Evolutionary conservation across 164 flowering plant species (phyloP).

Genomic region (Nymphaea thermarum): DNA sequence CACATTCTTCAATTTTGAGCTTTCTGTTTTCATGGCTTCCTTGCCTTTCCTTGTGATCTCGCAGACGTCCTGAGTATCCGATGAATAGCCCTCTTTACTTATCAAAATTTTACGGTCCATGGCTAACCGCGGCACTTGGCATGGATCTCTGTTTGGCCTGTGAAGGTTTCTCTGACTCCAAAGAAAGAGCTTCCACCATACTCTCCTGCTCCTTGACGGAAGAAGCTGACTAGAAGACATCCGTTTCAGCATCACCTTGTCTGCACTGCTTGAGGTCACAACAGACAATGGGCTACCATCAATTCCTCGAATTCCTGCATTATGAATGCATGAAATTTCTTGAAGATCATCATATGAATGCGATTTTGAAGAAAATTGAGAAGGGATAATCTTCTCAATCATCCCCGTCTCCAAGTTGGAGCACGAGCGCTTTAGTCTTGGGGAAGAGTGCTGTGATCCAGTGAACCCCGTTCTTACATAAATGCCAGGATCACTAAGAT

Average conservation of each 20-base stretch:
- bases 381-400: slow-evolving; percentile 23
- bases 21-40: background rate
- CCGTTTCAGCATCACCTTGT: slow-evolving; percentile 79
- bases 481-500: slow-evolving; percentile 82
- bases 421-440: slow-evolving; percentile 73
- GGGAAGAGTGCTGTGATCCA: slow-evolving; percentile 26
- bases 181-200: slow-evolving; percentile 94
- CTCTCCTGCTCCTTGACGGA: slow-evolving; percentile 66
- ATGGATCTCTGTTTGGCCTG: slow-evolving; percentile 15
- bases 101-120: slow-evolving; percentile 14
- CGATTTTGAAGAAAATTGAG: slow-evolving; percentile 30
- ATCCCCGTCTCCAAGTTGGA: slow-evolving; percentile 51
- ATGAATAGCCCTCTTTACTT: slow-evolving; percentile 67
- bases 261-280: slow-evolving; percentile 55
- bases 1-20: background rate
- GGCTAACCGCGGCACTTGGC: slow-evolving; percentile 2
- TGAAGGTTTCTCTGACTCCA: slow-evolving; percentile 88
- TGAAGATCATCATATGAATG: slow-evolving; percentile 46
- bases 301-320: slow-evolving; percentile 12
- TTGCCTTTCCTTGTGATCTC: background rate
- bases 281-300: slow-evolving; percentile 46
- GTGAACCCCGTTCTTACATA: slow-evolving; percentile 28
- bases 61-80: slow-evolving; percentile 67
- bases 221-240: slow-evolving; percentile 82
- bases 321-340: slow-evolving; percentile 12